Percentiles rank a stretch among this genome's conserved stretches.
Evolutionary conservation across 768 basidiomycete species (phyloP).

Genomic region (Leucocoprinus leucothites): DNA sequence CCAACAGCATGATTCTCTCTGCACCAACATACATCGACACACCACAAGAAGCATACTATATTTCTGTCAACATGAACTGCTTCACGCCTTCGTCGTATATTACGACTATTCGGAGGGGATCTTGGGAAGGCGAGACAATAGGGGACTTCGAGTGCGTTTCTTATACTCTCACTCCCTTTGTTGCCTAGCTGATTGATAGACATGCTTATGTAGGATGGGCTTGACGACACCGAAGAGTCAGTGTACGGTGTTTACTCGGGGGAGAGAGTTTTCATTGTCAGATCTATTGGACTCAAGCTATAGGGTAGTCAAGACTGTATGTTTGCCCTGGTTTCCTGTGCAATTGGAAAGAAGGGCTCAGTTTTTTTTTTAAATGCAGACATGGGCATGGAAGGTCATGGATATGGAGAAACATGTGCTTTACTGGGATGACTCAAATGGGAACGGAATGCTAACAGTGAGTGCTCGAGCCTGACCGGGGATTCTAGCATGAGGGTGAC

Average conservation of each 20-base stretch:
- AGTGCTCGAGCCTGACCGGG: conserved; percentile 7
- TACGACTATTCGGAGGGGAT: conserved; percentile 38
- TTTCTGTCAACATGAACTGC: conserved; percentile 46
- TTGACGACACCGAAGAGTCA: conserved; percentile 10
- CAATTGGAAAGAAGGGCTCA: neutral
- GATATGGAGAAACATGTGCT: conserved; percentile 22
- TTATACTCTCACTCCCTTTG: too few species aligned
- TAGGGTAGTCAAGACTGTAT: conserved; percentile 7
- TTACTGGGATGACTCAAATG: conserved; percentile 33
- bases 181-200: neutral
- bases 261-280: conserved; percentile 6
- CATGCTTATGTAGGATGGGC: conserved; percentile 4
- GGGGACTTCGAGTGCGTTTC: conserved; percentile 44
- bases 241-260: conserved; percentile 7
- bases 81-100: conserved; percentile 48
- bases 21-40: conserved; percentile 22
- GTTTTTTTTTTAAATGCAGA: conserved; percentile 14
- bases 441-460: conserved; percentile 27
- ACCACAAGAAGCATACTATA: conserved; percentile 37
- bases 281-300: conserved; percentile 8
- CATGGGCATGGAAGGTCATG: conserved; percentile 33
- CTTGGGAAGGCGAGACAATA: conserved; percentile 39
- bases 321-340: neutral
- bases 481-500: neutral
- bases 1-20: conserved; percentile 37